Evolutionary conservation across 2,329 filamentous ascomycete genomes (phyloP), one percentile per base, ranked within the genome.

Genomic region (Cercospora zeina): DNA sequence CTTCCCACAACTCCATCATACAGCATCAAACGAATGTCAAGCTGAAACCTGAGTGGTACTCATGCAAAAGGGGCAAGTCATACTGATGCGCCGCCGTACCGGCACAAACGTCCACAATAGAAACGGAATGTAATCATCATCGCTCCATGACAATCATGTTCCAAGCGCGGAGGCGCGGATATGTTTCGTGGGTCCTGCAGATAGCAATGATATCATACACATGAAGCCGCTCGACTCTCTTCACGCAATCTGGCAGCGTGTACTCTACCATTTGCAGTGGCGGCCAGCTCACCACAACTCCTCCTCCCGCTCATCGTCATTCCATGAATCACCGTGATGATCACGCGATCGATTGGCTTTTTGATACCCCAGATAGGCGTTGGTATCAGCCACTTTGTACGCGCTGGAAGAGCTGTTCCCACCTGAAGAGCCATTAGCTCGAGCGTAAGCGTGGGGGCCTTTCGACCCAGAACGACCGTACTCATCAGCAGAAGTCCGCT

Each of bases 351-450:
- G 65, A 59, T 68, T 62, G 49, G 70, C 68, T 54, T 72, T 70
- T 13, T 68, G 66, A 57, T 74, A 72, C 13, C 73, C 74, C 54
- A 75, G 58, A 64, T 75, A 75, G 45, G 75, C 72, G 56, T 74
- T 68, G 49, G 69, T 70, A 58, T 64, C 70, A 14, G 72, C 69
- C 19, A 75, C 73, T 55, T 70, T 72, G 58, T 75, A 75, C n/a
- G 69, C 70, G 27, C 55, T 54, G 42, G 42, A 58, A 59, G 62
- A 62, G 53, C 47, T 50, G 54, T 55, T 57, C 30, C 60, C 63
- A 45, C 56, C 61, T 55, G 62, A 19, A 54, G 56, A 65, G 50
- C 64, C 63, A 49, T 67, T 69, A 27, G 62, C 59, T 30, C 67
- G 62, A 34, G 66, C 68, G 61, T 70, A 66, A 34, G 67, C 67